Percentiles rank a stretch among this genome's conserved stretches.
Conservation (phyloP, 2,329 filamentous ascomycete genomes). For the Fusarium cicatricum region DNA sequence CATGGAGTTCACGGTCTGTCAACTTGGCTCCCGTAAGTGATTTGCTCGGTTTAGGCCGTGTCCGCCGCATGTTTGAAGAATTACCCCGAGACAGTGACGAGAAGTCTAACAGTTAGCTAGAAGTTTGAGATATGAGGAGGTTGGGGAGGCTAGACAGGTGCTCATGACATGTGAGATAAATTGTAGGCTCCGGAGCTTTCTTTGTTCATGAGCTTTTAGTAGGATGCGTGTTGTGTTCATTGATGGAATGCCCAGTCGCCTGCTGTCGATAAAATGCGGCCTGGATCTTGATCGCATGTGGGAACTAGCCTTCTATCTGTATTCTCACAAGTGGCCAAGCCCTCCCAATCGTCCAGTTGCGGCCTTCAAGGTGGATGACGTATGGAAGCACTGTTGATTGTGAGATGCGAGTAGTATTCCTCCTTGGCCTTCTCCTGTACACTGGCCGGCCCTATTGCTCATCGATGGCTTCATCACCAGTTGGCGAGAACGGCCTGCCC, state of each 20-base stretch:
- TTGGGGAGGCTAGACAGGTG: constrained; percentile 15
- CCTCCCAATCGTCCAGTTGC: no score
- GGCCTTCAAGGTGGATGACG: not conserved
- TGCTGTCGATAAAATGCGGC: no score
- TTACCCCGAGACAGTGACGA: not conserved
- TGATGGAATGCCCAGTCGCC: no score
- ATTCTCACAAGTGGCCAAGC: no score
- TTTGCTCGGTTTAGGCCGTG: constrained; percentile 7
- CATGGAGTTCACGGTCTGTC: not conserved
- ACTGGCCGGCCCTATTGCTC: constrained; percentile 10
- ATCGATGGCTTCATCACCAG: constrained; percentile 17
- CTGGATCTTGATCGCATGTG: no score
- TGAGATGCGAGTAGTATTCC: no score
- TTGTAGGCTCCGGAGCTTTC: constrained; percentile 3
- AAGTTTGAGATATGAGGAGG: constrained; percentile 11
- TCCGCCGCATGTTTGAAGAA: not conserved
- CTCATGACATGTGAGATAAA: not conserved
- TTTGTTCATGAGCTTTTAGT: no score
- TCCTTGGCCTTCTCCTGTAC: no score
- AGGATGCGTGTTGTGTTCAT: no score
- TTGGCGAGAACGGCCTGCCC: constrained; percentile 32
- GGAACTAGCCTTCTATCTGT: no score
- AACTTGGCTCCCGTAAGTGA: not conserved
- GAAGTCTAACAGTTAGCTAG: not conserved
- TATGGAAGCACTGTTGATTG: not conserved